Evolutionary conservation across 208 protist species (phyloP).

Genomic region (Acanthamoeba healyi): DNA sequence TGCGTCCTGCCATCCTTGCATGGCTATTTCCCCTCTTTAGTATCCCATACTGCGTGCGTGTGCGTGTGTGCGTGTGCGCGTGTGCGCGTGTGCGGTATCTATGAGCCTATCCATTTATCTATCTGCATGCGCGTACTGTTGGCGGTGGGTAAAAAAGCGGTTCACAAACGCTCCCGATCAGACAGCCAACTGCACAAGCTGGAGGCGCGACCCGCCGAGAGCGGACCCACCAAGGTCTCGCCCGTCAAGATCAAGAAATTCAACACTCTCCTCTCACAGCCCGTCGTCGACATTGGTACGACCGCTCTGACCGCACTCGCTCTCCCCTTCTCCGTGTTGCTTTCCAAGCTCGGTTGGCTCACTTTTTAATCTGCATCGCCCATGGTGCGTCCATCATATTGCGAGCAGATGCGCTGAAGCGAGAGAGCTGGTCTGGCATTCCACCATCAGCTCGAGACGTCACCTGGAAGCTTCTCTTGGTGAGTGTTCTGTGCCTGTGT

Average conservation of each 20-base stretch:
- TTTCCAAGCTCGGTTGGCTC: neutral
- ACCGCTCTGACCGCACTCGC: neutral
- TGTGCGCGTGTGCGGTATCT: too few relatives aligned
- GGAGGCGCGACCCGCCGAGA: neutral
- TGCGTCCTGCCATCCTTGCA: too few relatives aligned
- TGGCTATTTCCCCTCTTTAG: too few relatives aligned
- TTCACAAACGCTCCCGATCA: conserved; percentile 38
- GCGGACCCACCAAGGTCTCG: conserved; percentile 26
- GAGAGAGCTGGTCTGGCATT: conserved; percentile 71
- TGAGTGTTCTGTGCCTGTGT: neutral
- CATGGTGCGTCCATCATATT: neutral
- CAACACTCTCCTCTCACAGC: conserved; percentile 31
- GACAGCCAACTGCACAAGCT: conserved; percentile 16
- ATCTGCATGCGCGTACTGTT: neutral
- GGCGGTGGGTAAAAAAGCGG: neutral
- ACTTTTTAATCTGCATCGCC: neutral
- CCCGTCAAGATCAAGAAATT: conserved; percentile 62
- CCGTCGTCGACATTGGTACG: conserved; percentile 50
- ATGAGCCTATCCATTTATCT: conserved; percentile 10
- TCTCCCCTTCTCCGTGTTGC: neutral
- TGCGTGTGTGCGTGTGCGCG: too few relatives aligned
- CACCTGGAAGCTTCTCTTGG: conserved; percentile 53
- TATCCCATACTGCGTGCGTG: too few relatives aligned
- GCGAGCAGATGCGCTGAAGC: neutral
- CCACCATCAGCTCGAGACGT: neutral